Evolutionary conservation across 106 monocot genomes (phyloP), one percentile per base, ranked within the genome.

Genomic region (Amphibolis antarctica): DNA sequence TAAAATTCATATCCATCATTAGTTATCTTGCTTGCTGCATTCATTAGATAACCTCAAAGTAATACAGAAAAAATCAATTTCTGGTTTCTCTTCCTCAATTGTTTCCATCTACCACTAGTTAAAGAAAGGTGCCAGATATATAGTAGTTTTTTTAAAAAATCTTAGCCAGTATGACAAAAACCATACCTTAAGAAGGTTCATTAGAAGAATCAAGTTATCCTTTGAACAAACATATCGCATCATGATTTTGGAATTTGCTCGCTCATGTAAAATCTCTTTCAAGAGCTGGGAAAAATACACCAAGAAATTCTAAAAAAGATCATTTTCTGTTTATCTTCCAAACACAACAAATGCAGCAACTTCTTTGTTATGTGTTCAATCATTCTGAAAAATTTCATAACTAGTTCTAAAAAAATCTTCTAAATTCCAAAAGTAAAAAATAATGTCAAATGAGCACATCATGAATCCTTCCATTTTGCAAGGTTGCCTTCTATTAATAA

Each of bases 101-200:
- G 0, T 49, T 19, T 49, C 49, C 13, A 49, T 49, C n/a, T 17
- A 5, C 49, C 49, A 49, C 3, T 19, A 36, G 36, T 36, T 36
- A 36, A 2, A 36, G 7, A n/a, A n/a, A n/a, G n/a, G n/a, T n/a
- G n/a, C n/a, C n/a, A n/a, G n/a, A n/a, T n/a, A n/a, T n/a, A n/a
- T n/a, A n/a, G n/a, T n/a, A n/a, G n/a, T n/a, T n/a, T n/a, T n/a
- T n/a, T n/a, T 4, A 36, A 36, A 36, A 36, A 36, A 36, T 36
- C 36, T 7, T 36, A 7, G 36, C 36, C 36, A 36, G 7, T 36
- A 36, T 36, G 7, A 36, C 7, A 36, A 36, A 36, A 36, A 36
- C 25, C 70, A 46, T 73, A 92, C 92, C 77, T 76, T 77, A 19
- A 92, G 78, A 73, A 86, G 86, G 72, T 77, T 84, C 86, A 86